These are phyloP conservation scores for Arthrobotrys sinensis DNA, from an alignment of 2,329 filamentous ascomycete species.

Conservation along the genomic window DNA sequence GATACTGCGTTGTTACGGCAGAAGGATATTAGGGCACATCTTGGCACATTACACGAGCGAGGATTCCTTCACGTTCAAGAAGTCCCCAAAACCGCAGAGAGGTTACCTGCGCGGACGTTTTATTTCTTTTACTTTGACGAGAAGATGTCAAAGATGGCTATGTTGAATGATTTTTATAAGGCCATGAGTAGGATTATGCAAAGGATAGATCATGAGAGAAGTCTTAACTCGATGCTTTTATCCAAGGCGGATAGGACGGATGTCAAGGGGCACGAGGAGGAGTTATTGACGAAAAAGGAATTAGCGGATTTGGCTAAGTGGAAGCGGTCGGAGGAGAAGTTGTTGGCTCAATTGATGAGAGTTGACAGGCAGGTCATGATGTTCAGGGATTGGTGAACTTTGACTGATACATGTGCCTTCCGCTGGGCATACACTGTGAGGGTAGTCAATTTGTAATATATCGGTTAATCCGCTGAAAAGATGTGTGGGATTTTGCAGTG, in stretches of 20 bases:
- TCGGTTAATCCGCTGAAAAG: constrained; percentile 2
- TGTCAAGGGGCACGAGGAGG: constrained; percentile 85
- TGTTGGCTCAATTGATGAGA: constrained; percentile 83
- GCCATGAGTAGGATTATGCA: constrained; percentile 88
- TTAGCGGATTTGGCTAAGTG: constrained; percentile 78
- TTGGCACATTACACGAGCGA: constrained; percentile 86
- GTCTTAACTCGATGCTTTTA: constrained; percentile 79
- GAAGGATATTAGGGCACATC: constrained; percentile 85
- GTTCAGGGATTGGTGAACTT: constrained; percentile 80
- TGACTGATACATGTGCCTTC: background rate
- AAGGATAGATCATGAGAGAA: constrained; percentile 82
- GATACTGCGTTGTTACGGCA: constrained; percentile 86
- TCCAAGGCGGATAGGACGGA: constrained; percentile 87
- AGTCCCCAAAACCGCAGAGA: constrained; percentile 87
- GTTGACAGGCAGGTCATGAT: constrained; percentile 88
- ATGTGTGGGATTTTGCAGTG: constrained; percentile 10
- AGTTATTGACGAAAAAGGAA: constrained; percentile 82
- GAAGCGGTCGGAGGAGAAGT: constrained; percentile 76
- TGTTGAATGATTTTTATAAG: constrained; percentile 89
- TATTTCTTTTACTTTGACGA: constrained; percentile 69
- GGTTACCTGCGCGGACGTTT: constrained; percentile 84
- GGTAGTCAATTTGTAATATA: constrained; percentile 23
- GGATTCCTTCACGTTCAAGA: constrained; percentile 94
- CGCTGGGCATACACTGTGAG: background rate
- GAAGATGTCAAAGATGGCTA: constrained; percentile 62